Base-by-base conservation (phyloP, 2,329 filamentous ascomycete genomes). In the Furcasterigmium furcatum region DNA sequence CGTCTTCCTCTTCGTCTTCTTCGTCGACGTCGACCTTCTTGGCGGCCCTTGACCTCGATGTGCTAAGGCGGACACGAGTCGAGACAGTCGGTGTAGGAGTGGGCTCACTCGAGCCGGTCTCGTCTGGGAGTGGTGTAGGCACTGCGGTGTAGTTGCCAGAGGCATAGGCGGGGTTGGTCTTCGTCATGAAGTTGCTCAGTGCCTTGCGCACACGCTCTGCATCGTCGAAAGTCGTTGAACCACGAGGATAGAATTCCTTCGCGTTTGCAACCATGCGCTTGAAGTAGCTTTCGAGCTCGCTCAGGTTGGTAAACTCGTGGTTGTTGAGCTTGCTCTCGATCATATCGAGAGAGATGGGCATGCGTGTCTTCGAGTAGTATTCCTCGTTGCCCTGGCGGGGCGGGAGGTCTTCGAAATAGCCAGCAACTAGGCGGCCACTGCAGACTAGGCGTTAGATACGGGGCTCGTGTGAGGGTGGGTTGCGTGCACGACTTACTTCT, bases 181-280 rank as follows among this genome's bases (percentile, higher is more conserved):
- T 87, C 46, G 84, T 85, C 90, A 95, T 95, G 63, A 84, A 90
- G 58, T 91, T 92, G 62, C 87, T 91, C 34, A 92, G 76, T 4
- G 89, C 85, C 67, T 95, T 96, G 39, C 91, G 80, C 38, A 96
- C 80, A 41, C 89, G 82, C 65, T 96, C 91, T 9, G 91, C 89
- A 68, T 96, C 90, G 36, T 90, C 85, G 60, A 86, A 92, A 30
- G 87, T 76, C 46, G 82, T 70, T 0, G 88, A 89, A 36, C 77
- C 79, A 55, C 85, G 85, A 48, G 84, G 76, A 58, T 92, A 92
- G 67, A 82, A 94, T 44, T 89, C 84, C 64, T 95, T 95, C 29
- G 88, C 88, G 59, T 95, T 96, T 52, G 82, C 78, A 45, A 95
- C 86, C 77, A 96, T 87, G 52, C 90, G 84, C 71, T 94, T 95